These are phyloP conservation scores for Irpex sp. DNA, from an alignment of 1,284 basidiomycete species.

Conservation along the genomic window DNA sequence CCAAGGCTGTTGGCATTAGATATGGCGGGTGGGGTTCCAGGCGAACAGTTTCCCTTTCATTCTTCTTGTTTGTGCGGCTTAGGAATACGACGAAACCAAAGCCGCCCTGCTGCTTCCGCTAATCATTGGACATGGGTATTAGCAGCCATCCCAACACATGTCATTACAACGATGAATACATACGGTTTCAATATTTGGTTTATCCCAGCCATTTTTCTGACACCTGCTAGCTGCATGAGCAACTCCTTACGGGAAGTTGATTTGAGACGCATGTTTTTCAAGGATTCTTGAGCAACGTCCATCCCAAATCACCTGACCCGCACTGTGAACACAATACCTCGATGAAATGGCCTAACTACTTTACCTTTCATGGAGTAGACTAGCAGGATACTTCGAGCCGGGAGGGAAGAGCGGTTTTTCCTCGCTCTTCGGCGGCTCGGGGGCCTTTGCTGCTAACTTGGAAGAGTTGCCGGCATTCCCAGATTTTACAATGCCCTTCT, in stretches of 20 bases:
- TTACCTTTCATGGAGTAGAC: slow-evolving; percentile 71
- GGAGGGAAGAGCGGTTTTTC: slow-evolving; percentile 68
- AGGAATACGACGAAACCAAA: slow-evolving; percentile 64
- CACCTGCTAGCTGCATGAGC: slow-evolving; percentile 44
- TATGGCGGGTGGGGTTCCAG: slow-evolving; percentile 69
- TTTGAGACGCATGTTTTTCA: neutral
- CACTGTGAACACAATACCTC: neutral
- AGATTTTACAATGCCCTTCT: slow-evolving; percentile 74
- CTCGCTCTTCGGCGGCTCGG: slow-evolving; percentile 17
- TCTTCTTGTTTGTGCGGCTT: slow-evolving; percentile 62
- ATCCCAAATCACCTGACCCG: neutral
- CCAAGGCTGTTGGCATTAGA: slow-evolving; percentile 52
- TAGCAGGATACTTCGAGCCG: slow-evolving; percentile 78
- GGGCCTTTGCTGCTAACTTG: slow-evolving; percentile 41
- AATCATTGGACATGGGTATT: slow-evolving; percentile 14
- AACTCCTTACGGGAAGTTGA: neutral
- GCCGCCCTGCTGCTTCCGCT: slow-evolving; percentile 44
- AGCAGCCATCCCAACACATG: neutral
- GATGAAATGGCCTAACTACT: neutral
- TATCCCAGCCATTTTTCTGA: slow-evolving; percentile 84
- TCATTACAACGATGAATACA: slow-evolving; percentile 18
- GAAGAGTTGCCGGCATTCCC: slow-evolving; percentile 83
- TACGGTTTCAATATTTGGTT: slow-evolving; percentile 70
- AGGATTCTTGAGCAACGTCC: neutral
- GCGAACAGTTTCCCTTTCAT: slow-evolving; percentile 63